Percentiles rank a stretch among this genome's conserved stretches.
Conservation (phyloP, 148 eudicot species). For the Persicaria tinctoria region DNA sequence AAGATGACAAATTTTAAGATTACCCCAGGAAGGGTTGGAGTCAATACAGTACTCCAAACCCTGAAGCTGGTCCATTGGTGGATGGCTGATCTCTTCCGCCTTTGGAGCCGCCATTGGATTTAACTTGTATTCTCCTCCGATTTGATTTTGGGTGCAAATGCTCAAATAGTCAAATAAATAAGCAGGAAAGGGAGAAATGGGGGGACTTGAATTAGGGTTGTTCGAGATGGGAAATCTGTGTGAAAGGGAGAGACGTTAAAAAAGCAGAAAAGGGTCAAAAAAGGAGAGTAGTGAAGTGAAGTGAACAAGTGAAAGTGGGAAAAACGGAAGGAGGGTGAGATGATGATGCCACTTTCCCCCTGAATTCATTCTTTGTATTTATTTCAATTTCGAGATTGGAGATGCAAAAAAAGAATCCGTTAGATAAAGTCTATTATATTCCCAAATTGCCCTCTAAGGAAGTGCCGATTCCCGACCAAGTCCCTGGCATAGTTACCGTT, state of each 20-base stretch:
- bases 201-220: constrained; percentile 5
- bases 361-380: neutral
- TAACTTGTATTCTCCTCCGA: constrained; percentile 1
- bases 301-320: neutral
- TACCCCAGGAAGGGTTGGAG: constrained; percentile 96
- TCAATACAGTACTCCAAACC: constrained; percentile 98
- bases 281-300: neutral
- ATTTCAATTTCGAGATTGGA: constrained; percentile 13
- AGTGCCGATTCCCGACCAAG: constrained; percentile 30
- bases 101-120: constrained; percentile 56
- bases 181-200: constrained; percentile 8
- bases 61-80: constrained; percentile 93
- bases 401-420: constrained; percentile 38
- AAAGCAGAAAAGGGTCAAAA: constrained; percentile 12
- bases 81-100: constrained; percentile 82
- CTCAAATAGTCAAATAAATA: neutral
- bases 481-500: constrained; percentile 5
- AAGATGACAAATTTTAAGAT: constrained; percentile 14
- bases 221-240: neutral
- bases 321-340: neutral
- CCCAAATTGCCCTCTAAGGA: constrained; percentile 59
- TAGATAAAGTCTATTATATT: constrained; percentile 31
- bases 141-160: neutral
- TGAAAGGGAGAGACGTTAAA: constrained; percentile 13
- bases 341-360: constrained; percentile 2